Evolutionary conservation across 2,329 filamentous ascomycete species (phyloP), one percentile per base, ranked within the genome.

Genomic region (Esteya vermicola): DNA sequence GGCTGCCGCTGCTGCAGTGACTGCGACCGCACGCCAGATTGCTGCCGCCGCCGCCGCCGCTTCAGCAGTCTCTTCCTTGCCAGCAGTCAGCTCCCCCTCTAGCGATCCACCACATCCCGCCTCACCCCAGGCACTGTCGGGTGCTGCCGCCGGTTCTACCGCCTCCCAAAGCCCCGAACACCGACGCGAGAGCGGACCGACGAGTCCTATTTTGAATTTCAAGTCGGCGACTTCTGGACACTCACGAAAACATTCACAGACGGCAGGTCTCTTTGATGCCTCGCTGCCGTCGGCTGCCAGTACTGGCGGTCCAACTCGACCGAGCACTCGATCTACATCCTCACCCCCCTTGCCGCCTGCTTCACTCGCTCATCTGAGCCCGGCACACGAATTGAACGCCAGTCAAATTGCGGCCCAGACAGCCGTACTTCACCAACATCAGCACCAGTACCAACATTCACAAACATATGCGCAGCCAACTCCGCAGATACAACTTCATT

Each of bases 371-470:
- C 16, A 21, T 27, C n/a, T n/a, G n/a, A n/a, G n/a, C 10, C 8
- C 38, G 13, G 25, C 32, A 26, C 54, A 55, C 28, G 56, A 64
- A 21, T 58, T 74, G 45, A 68, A 69, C 2, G 75, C 81, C n/a
- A 85, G 81, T 57, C 79, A 85, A 56, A 85, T 86, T 47, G 83
- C 83, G 30, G 82, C 82, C 16, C 82, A 86, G 58, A 77, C 82
- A 9, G 83, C 83, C 41, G 76, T 81, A 52, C 76, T 84, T 62
- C 72, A 73, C 26, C 72, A 78, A 51, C 67, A 72, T 51, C 63
- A 65, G 8, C 47, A 48, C 20, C 42, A 56, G 50, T 50, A 57
- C 44, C 58, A 54, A 45, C 62, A 72, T n/a, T n/a, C n/a, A n/a
- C n/a, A n/a, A n/a, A n/a, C n/a, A n/a, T n/a, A n/a, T n/a, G n/a